Evolutionary conservation across 768 basidiomycete genomes (phyloP).

Genomic region (Naganishia randhawae): DNA sequence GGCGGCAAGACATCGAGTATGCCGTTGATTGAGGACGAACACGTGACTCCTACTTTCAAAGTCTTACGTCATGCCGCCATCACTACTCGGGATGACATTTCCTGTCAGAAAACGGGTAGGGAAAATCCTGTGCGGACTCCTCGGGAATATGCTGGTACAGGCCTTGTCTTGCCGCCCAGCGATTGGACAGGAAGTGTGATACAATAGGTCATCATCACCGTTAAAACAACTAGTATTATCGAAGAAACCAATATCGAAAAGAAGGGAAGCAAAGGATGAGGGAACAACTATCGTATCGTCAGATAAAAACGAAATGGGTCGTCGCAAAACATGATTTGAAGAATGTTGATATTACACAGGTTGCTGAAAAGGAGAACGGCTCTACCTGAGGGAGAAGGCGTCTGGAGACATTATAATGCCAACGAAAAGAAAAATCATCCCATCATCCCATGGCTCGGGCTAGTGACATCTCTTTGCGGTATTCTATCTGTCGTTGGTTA

Average conservation of each 20-base stretch:
- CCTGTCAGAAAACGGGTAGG: no score
- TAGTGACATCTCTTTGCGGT: conserved; percentile 18
- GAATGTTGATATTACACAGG: conserved; percentile 20
- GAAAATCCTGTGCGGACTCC: no score
- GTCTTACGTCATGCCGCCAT: no score
- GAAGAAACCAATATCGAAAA: not conserved
- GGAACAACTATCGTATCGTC: not conserved
- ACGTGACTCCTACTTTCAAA: no score
- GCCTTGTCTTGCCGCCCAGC: no score
- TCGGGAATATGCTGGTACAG: no score
- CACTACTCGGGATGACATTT: no score
- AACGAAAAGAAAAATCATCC: conserved; percentile 3
- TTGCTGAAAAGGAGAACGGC: conserved; percentile 5
- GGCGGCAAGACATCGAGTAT: no score
- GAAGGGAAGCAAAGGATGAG: no score
- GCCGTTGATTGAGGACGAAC: no score
- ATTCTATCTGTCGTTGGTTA: conserved; percentile 6
- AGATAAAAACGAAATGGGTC: conserved; percentile 3
- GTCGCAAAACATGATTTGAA: not conserved
- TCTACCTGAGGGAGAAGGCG: not conserved
- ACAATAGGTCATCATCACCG: no score
- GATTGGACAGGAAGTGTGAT: no score
- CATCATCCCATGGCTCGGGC: conserved; percentile 1
- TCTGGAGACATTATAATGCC: conserved; percentile 15
- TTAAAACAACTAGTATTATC: not conserved